phyloP scores from a whole-genome alignment of 306 rosid genomes.

The Crotalaria pallida region DNA sequence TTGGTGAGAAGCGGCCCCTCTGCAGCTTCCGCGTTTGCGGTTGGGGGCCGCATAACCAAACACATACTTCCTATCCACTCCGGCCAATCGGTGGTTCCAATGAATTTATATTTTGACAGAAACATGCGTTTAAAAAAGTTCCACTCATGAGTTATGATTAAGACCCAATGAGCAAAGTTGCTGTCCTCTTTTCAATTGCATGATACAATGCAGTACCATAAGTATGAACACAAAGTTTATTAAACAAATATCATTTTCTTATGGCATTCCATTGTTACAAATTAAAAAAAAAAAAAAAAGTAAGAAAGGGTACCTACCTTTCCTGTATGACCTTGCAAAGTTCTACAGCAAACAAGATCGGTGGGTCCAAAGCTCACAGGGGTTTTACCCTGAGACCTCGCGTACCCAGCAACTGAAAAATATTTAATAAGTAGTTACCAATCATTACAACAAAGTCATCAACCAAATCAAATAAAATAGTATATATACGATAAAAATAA shows the following conservation, averaged over 20 bases:
- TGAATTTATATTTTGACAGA: too few relatives aligned
- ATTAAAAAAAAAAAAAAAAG: neutral
- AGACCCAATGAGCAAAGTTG: too few relatives aligned
- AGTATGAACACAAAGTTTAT: neutral
- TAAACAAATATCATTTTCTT: neutral
- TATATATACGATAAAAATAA: neutral
- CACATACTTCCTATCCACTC: too few relatives aligned
- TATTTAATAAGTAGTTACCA: too few relatives aligned
- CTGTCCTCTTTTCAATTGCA: neutral
- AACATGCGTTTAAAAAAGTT: too few relatives aligned
- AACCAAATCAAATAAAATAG: neutral
- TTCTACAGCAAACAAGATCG: constrained; percentile 89
- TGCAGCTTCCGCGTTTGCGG: too few relatives aligned
- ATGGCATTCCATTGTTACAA: neutral
- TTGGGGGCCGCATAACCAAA: too few relatives aligned
- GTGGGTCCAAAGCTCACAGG: constrained; percentile 67
- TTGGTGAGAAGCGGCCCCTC: too few relatives aligned
- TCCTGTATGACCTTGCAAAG: constrained; percentile 80
- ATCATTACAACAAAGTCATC: too few relatives aligned
- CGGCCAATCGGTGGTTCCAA: too few relatives aligned
- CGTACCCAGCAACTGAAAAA: constrained; percentile 56
- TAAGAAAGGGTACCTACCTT: constrained; percentile 34
- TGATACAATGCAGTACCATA: neutral
- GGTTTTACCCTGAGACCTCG: constrained; percentile 59
- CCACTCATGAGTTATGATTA: too few relatives aligned